These are phyloP conservation scores for Chaetomidium leptoderma DNA, from an alignment of 495 filamentous ascomycete species.

Conservation along the genomic window DNA sequence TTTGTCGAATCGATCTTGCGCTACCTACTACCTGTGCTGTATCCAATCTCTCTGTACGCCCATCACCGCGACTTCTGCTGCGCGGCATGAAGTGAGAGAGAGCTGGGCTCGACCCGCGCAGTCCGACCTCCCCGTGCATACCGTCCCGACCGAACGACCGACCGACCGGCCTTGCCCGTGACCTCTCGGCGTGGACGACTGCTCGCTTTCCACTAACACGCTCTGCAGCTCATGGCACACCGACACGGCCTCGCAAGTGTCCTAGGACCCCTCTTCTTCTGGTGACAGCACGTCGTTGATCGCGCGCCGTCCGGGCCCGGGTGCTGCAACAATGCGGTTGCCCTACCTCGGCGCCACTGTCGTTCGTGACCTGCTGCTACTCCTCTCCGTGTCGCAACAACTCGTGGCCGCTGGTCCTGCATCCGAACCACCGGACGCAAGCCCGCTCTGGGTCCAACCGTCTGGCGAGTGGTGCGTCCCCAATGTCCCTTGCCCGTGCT, in stretches of 20 bases:
- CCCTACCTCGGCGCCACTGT: slow-evolving; percentile 32
- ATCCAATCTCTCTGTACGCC: background rate
- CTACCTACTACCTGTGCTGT: background rate
- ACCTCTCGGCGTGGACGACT: background rate
- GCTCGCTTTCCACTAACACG: slow-evolving; percentile 12
- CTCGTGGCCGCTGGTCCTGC: slow-evolving; percentile 26
- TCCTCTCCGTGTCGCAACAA: slow-evolving; percentile 32
- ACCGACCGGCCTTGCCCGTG: background rate
- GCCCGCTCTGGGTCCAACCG: slow-evolving; percentile 42
- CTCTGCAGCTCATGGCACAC: slow-evolving; percentile 33
- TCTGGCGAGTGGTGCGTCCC: slow-evolving; percentile 42
- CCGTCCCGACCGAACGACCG: slow-evolving; percentile 4
- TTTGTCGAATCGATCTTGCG: background rate
- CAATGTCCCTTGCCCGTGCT: slow-evolving; percentile 4
- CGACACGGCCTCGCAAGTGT: slow-evolving; percentile 29
- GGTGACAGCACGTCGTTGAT: slow-evolving; percentile 23
- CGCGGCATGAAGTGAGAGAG: slow-evolving; percentile 10
- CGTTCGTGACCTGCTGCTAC: slow-evolving; percentile 40
- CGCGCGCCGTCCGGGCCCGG: slow-evolving; percentile 20
- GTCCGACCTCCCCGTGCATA: background rate
- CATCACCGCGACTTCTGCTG: background rate
- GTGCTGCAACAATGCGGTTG: slow-evolving; percentile 35
- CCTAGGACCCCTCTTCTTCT: slow-evolving; percentile 29
- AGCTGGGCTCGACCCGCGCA: slow-evolving; percentile 7
- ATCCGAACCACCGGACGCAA: slow-evolving; percentile 10